Evolutionary conservation across 2,329 filamentous ascomycete genomes (phyloP).

Genomic region (Shiraia bambusicola): DNA sequence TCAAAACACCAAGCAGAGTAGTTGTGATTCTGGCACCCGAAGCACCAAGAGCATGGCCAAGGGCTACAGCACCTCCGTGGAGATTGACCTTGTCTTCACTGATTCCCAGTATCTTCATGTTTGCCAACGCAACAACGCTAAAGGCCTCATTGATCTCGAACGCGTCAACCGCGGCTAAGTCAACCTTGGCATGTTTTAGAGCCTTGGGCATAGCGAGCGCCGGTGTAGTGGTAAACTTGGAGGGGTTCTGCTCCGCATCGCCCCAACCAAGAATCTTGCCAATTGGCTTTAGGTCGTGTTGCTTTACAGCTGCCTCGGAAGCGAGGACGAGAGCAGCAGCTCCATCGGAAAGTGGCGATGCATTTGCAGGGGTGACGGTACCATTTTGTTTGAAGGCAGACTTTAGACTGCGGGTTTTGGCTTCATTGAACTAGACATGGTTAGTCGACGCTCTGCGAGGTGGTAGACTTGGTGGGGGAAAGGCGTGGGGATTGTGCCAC

Average conservation of each 20-base stretch:
- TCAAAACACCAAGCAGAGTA: conserved; percentile 84
- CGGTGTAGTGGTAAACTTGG: conserved; percentile 94
- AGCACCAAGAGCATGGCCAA: conserved; percentile 91
- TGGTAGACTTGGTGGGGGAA: conserved; percentile 7
- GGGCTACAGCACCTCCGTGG: conserved; percentile 90
- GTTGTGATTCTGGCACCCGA: conserved; percentile 92
- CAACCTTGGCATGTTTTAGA: conserved; percentile 86
- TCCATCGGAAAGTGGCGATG: conserved; percentile 93
- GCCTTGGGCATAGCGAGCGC: conserved; percentile 96
- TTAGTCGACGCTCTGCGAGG: conserved; percentile 15
- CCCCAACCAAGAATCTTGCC: conserved; percentile 98
- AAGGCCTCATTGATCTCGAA: conserved; percentile 99
- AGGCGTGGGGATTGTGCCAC: conserved; percentile 21
- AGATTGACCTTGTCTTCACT: conserved; percentile 88
- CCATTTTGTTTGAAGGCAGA: conserved; percentile 80
- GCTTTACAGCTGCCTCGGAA: conserved; percentile 90
- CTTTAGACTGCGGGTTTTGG: conserved; percentile 57
- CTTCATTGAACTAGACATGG: conserved; percentile 51
- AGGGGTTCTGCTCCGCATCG: conserved; percentile 86
- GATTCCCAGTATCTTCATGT: conserved; percentile 86
- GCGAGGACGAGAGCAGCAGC: conserved; percentile 90
- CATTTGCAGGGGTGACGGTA: conserved; percentile 94
- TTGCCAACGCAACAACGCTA: conserved; percentile 92
- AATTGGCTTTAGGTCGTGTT: conserved; percentile 85
- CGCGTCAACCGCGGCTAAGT: conserved; percentile 76